These are phyloP conservation scores for Jaapia argillacea DNA, from an alignment of 768 basidiomycete genomes.

Conservation along the genomic window DNA sequence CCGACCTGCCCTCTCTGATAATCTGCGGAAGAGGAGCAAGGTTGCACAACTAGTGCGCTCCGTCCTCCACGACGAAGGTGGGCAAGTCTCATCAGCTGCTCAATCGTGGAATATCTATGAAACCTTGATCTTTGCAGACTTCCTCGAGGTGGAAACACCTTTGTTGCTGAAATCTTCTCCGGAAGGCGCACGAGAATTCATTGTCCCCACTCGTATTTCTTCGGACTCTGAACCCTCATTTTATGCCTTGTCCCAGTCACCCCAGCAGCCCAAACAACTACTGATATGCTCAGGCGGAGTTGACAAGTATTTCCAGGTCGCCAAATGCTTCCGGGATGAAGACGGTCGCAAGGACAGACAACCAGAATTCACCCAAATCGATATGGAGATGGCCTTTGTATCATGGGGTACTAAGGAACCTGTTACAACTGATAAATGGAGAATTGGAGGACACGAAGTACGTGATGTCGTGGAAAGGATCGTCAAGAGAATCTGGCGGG, in stretches of 20 bases:
- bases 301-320: conserved; percentile 90
- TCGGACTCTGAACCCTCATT: conserved; percentile 39
- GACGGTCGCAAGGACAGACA: conserved; percentile 92
- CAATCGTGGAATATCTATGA: conserved; percentile 8
- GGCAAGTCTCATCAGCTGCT: conserved; percentile 11
- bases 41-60: conserved; percentile 75
- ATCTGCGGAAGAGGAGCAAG: conserved; percentile 71
- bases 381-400: conserved; percentile 94
- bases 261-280: conserved; percentile 93
- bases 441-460: conserved; percentile 80
- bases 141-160: conserved; percentile 91
- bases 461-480: conserved; percentile 70
- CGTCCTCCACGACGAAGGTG: conserved; percentile 66
- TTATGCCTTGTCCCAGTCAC: conserved; percentile 89
- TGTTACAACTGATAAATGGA: conserved; percentile 40
- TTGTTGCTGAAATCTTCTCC: conserved; percentile 85
- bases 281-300: conserved; percentile 83
- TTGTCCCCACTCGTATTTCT: conserved; percentile 68
- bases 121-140: conserved; percentile 39
- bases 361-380: conserved; percentile 95
- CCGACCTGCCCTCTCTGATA: conserved; percentile 58
- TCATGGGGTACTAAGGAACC: conserved; percentile 50
- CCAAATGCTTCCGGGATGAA: conserved; percentile 93
- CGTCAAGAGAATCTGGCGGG: conserved; percentile 66
- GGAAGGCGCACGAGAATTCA: conserved; percentile 90